Base-by-base conservation (phyloP, 306 rosid species). In the Prinsepia uniflora region DNA sequence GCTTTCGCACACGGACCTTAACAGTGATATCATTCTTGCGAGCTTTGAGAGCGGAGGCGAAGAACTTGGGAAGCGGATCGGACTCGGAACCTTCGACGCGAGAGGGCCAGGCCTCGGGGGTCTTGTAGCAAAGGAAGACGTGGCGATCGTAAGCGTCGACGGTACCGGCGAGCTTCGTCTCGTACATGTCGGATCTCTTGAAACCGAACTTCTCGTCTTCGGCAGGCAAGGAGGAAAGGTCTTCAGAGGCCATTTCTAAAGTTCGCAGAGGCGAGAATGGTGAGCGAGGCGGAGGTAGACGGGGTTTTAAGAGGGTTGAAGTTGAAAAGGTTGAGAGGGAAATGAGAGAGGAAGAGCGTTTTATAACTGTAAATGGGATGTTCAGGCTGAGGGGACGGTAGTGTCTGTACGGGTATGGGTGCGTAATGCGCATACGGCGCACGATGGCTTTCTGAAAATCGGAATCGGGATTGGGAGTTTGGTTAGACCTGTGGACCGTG, bases 91-190 rank as follows among this genome's bases (percentile, higher is more conserved):
- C 85, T 73, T 90, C 98, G 8, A 94, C 82, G 41, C 86, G 89
- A 0, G 94, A 67, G 0, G 92, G 86, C 98, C 98, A 94, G 44
- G 50, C 62, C 71, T 41, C 81, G 63, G 83, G 90, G 67, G 77
- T 84, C 91, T 84, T 86, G 83, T 90, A 89, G 73, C 98, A 90
- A 49, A 88, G 89, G 76, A 94, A 94, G 0, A 94, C 87, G 68
- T 94, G 98, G 72, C 97, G 97, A 40, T 83, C 92, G 86, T 94
- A 90, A 10, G 89, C 68, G 15, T 74, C 83, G 10, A 90, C 86
- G 46, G 96, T 89, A 15, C 96, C 96, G 9, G 88, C 84, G 30
- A 88, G 94, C 14, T 57, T 89, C 45, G 63, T 83, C 73, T 56
- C 68, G 83, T 84, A 85, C 98, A 94, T 90, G 83, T 94, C 98